Conservation (phyloP, 768 basidiomycete genomes). For the Lentinula aciculospora region DNA sequence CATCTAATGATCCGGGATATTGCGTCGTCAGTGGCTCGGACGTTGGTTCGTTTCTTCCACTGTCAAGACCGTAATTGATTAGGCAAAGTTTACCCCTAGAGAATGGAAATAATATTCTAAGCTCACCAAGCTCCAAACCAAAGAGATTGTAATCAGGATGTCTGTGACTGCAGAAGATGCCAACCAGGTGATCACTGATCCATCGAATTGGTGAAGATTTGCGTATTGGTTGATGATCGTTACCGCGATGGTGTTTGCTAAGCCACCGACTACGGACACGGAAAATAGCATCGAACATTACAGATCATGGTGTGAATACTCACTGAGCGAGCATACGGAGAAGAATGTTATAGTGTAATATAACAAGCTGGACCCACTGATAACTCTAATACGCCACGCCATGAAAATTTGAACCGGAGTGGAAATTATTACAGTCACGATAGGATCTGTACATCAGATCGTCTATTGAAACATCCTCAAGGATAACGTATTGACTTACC, state of each 20-base stretch:
- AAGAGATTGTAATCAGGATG: constrained; percentile 35
- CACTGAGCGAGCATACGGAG: constrained; percentile 24
- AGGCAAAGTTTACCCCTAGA: background rate
- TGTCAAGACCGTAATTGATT: constrained; percentile 11
- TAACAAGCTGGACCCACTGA: constrained; percentile 22
- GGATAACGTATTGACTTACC: constrained; percentile 14
- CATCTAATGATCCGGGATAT: constrained; percentile 30
- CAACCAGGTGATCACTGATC: constrained; percentile 37
- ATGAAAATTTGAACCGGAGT: constrained; percentile 37
- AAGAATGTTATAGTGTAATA: constrained; percentile 22
- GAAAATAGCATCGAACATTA: background rate
- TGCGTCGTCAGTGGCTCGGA: constrained; percentile 29
- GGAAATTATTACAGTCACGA: constrained; percentile 29
- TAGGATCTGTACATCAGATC: constrained; percentile 16
- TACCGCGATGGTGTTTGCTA: constrained; percentile 24
- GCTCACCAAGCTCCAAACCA: constrained; percentile 39
- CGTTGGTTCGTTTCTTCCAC: constrained; percentile 26
- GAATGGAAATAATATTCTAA: background rate
- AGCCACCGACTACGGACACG: constrained; percentile 22
- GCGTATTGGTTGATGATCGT: constrained; percentile 19
- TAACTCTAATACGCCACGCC: constrained; percentile 31
- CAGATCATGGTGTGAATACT: background rate
- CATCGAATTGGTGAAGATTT: constrained; percentile 24
- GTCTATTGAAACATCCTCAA: constrained; percentile 16
- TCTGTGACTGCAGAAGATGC: constrained; percentile 38